Conservation (phyloP, 805 yeast species). For the Blastobotrys attinorum region DNA sequence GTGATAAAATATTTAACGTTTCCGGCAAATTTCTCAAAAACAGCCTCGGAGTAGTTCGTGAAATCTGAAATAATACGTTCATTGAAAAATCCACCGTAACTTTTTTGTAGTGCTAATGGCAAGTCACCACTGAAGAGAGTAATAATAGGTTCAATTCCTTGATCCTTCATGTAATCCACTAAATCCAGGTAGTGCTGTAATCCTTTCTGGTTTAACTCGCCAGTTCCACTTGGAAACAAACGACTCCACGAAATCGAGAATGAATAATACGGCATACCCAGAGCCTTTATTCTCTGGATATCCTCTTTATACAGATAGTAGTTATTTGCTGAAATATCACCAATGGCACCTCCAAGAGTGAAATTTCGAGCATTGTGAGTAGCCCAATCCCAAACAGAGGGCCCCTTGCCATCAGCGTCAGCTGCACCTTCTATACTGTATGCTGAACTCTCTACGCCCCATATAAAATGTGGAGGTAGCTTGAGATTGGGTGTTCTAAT, state of each 20-base stretch:
- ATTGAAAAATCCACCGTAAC: conserved; percentile 25
- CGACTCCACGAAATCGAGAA: conserved; percentile 32
- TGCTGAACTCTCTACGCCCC: conserved; percentile 30
- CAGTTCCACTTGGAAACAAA: conserved; percentile 27
- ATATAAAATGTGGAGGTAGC: conserved; percentile 11
- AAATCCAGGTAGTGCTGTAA: conserved; percentile 27
- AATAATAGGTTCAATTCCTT: conserved; percentile 25
- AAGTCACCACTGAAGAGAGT: conserved; percentile 32
- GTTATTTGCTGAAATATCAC: conserved; percentile 27
- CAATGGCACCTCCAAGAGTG: conserved; percentile 17
- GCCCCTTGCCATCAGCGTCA: conserved; percentile 29
- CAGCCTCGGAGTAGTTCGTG: conserved; percentile 28
- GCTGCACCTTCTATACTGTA: conserved; percentile 32
- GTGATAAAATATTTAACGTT: conserved; percentile 29
- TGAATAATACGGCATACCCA: conserved; percentile 30
- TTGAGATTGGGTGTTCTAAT: background rate
- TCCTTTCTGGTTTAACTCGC: conserved; percentile 21
- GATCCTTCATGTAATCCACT: conserved; percentile 23
- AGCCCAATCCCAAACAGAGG: conserved; percentile 24
- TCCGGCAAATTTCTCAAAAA: conserved; percentile 27
- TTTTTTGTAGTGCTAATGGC: conserved; percentile 23
- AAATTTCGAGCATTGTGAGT: conserved; percentile 11
- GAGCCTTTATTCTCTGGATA: conserved; percentile 27
- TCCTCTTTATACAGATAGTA: conserved; percentile 32
- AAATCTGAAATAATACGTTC: conserved; percentile 27